Conservation (phyloP, 371 early-diverging fungal genomes). For the Modicella reniformis region DNA sequence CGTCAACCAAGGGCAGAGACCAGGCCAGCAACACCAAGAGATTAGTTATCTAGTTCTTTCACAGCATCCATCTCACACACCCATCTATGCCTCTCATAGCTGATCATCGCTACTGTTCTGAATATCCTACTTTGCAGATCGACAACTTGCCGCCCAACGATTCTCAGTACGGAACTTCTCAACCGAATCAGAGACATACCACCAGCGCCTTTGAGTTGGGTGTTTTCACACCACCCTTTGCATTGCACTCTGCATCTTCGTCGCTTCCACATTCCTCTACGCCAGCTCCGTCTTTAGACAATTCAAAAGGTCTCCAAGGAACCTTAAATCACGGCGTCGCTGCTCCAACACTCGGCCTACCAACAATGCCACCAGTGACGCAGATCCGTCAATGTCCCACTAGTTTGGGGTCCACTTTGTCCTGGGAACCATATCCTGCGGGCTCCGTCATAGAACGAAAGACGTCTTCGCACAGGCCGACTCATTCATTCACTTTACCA, state of each 20-base stretch:
- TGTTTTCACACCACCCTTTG: neutral
- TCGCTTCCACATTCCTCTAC: neutral
- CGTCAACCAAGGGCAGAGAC: neutral
- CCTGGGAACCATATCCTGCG: slow-evolving; percentile 42
- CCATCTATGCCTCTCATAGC: too few species aligned
- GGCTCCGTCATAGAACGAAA: slow-evolving; percentile 6
- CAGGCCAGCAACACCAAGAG: neutral
- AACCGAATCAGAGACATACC: too few species aligned
- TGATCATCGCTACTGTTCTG: too few species aligned
- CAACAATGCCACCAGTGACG: slow-evolving; percentile 43
- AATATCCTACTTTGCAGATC: too few species aligned
- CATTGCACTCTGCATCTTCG: neutral
- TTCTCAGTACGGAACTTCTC: too few species aligned
- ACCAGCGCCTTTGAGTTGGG: too few species aligned
- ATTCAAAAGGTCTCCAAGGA: neutral
- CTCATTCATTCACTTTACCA: slow-evolving; percentile 16
- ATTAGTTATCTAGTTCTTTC: neutral
- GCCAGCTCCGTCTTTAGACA: neutral
- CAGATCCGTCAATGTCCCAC: slow-evolving; percentile 38
- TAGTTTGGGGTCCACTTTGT: slow-evolving; percentile 14
- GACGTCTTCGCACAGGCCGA: slow-evolving; percentile 7
- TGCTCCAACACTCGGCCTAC: neutral
- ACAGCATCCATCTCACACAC: neutral
- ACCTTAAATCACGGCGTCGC: neutral
- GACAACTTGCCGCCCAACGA: neutral